A percentile compares a stretch with the other conserved stretches of the same genome.
Evolutionary conservation across 148 eudicot genomes (phyloP).

Genomic region (Arctostaphylos glauca): DNA sequence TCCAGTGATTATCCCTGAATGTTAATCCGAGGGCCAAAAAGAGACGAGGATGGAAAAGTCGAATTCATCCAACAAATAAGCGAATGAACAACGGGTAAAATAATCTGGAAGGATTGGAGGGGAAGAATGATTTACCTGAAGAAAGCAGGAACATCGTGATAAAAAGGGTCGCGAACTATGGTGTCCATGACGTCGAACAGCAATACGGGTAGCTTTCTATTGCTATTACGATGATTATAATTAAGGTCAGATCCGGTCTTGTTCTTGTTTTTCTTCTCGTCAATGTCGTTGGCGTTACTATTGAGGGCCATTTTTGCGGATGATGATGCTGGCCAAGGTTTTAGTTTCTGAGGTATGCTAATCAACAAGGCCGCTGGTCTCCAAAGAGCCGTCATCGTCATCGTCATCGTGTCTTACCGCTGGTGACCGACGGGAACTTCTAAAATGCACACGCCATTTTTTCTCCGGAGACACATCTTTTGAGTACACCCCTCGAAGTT

Average conservation of each 20-base stretch:
- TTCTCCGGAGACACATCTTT: neutral
- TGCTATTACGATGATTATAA: neutral
- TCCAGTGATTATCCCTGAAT: too few relatives aligned
- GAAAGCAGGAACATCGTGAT: constrained; percentile 69
- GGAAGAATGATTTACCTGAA: constrained; percentile 42
- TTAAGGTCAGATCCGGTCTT: neutral
- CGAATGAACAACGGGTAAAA: too few relatives aligned
- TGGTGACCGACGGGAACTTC: neutral
- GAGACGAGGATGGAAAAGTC: neutral
- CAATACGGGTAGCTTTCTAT: constrained; percentile 62
- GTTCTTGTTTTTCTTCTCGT: neutral
- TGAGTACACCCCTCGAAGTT: neutral
- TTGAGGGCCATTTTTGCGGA: constrained; percentile 4
- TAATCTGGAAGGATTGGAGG: neutral
- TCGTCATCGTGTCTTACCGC: neutral
- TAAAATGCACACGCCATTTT: neutral
- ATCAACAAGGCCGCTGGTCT: neutral
- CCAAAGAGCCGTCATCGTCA: constrained; percentile 5
- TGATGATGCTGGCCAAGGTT: neutral
- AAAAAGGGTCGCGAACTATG: constrained; percentile 86
- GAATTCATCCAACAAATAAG: neutral
- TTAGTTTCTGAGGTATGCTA: neutral
- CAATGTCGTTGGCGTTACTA: neutral
- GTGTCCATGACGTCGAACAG: constrained; percentile 94
- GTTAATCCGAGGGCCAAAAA: neutral